Conservation (phyloP, 2,329 filamentous ascomycete species). For the Cryphonectria naterciae region DNA sequence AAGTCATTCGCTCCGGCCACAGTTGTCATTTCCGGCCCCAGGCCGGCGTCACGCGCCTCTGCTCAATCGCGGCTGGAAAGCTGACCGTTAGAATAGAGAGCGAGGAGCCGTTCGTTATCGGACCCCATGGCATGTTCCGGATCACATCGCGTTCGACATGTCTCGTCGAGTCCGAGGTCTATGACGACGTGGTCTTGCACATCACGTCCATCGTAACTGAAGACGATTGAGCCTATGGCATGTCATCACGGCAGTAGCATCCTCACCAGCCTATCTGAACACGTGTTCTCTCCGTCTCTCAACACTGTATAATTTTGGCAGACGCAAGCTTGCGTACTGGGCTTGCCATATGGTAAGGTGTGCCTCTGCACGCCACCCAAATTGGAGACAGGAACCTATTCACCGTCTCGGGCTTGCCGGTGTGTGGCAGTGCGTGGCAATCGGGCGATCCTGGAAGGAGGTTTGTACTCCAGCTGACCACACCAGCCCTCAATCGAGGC, state of each 20-base stretch:
- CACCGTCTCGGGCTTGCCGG: not conserved
- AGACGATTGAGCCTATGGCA: not conserved
- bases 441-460: not conserved
- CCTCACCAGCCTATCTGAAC: not conserved
- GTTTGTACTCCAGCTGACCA: not conserved
- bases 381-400: not conserved
- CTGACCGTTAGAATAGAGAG: conserved; percentile 32
- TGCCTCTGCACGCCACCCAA: not conserved
- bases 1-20: conserved; percentile 34
- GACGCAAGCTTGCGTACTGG: not conserved
- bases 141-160: conserved; percentile 31
- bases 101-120: conserved; percentile 34
- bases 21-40: conserved; percentile 31
- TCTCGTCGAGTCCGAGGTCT: conserved; percentile 32
- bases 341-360: not conserved
- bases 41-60: conserved; percentile 32
- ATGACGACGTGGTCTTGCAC: conserved; percentile 33
- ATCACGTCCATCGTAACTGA: conserved; percentile 18
- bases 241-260: not conserved
- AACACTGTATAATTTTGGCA: too few relatives aligned
- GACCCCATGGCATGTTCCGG: conserved; percentile 36
- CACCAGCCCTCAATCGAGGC: not conserved
- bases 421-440: not conserved
- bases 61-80: conserved; percentile 38
- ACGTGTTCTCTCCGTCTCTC: not conserved